phyloP scores from a whole-genome alignment of 345 rosid species.

The Brassica incana region DNA sequence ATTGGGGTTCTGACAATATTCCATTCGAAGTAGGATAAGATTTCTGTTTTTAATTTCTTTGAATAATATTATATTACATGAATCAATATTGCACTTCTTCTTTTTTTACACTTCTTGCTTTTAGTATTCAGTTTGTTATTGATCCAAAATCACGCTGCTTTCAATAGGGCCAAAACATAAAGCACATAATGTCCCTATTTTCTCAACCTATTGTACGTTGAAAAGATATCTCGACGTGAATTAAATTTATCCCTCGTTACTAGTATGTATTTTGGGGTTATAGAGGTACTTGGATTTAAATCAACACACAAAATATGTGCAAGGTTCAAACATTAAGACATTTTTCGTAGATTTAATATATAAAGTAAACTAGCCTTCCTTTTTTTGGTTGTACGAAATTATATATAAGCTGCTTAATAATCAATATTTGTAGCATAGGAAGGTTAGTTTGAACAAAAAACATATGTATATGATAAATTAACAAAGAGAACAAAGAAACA shows the following conservation, averaged over 20 bases:
- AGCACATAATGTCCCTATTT: not conserved
- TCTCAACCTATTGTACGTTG: not conserved
- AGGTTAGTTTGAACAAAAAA: not conserved
- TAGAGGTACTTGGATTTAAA: not conserved
- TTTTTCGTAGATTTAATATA: not conserved
- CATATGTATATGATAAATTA: not conserved
- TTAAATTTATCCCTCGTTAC: constrained; percentile 1
- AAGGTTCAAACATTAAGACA: not conserved
- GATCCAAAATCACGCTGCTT: constrained; percentile 18
- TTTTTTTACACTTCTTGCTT: too few species aligned
- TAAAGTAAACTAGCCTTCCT: too few species aligned
- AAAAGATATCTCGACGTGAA: not conserved
- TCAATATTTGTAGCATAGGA: not conserved
- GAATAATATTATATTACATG: not conserved
- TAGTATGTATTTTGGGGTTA: not conserved
- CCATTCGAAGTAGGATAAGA: constrained; percentile 35
- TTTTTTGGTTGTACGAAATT: not conserved
- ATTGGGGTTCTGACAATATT: constrained; percentile 37
- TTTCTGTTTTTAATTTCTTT: not conserved
- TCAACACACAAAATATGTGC: not conserved
- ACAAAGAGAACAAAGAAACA: not conserved
- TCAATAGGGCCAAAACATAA: not conserved
- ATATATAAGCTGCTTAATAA: not conserved
- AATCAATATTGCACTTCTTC: not conserved
- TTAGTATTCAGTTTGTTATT: constrained; percentile 12